Base-by-base conservation (phyloP, 345 rosid species). In the Lepidium sativum region DNA sequence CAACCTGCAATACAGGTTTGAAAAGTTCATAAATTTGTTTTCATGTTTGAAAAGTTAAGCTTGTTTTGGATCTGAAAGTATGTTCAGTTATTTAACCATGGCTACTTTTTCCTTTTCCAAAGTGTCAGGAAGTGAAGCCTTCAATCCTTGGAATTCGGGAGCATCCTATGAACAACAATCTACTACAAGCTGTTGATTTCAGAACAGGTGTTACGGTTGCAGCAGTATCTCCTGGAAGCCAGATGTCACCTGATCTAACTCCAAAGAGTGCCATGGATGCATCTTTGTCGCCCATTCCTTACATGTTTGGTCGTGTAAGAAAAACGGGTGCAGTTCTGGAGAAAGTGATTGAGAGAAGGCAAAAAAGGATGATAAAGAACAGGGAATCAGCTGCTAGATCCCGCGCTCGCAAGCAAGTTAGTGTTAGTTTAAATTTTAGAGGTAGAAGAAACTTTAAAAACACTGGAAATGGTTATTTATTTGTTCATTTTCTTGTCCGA, bases 321-420 rank as follows among this genome's bases (percentile, higher is more conserved):
- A 95, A 79, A 69, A 60, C 82, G 14, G 66, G 79, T 77, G 84
- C 86, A 43, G 73, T 79, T 20, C 80, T 91, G 60, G 99, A 94
- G 82, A 94, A 88, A 77, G 99, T 86, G 77, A 90, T 78, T 60
- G 99, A 94, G 83, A 86, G 97, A 82, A 94, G 96, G 79, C 97
- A 91, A 56, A 86, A 83, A 74, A 88, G 99, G 79, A 94, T 94
- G 99, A 91, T 94, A 44, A 94, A 94, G 84, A 94, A 94, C 47
- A 84, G 99, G 75, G 97, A 94, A 73, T 90, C 99, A 11, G 99
- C 99, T 78, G 97, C 99, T 33, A 81, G 97, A 59, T 94, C 99
- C 27, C 86, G 99, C 4, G 99, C 99, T 69, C 99, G 99, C 39
- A 94, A 94, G 78, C 99, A 94, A 85, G 99, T 90, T 68, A 80